Conservation (phyloP, 805 yeast genomes). For the Wickerhamomyces hampshirensis region DNA sequence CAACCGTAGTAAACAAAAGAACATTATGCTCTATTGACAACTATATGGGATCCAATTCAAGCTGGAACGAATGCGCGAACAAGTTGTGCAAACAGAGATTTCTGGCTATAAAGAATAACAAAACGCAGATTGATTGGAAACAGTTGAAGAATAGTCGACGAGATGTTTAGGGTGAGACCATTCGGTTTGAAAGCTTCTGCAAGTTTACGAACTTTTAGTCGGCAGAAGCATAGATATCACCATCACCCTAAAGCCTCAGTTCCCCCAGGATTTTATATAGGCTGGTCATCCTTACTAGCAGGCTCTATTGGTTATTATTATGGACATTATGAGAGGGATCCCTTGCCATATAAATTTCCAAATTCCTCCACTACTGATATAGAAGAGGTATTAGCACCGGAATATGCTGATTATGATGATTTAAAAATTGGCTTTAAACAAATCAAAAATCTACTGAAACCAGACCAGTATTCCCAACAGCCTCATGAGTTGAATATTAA, state of each 20-base stretch:
- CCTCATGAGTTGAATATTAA: constrained; percentile 33
- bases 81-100: too few relatives aligned
- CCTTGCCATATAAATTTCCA: constrained; percentile 15
- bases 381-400: constrained; percentile 10
- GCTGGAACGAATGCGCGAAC: too few relatives aligned
- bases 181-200: too few relatives aligned
- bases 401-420: constrained; percentile 14
- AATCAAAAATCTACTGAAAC: constrained; percentile 10
- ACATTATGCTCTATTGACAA: too few relatives aligned
- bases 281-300: not conserved
- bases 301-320: constrained; percentile 11
- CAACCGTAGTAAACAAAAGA: too few relatives aligned
- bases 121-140: too few relatives aligned
- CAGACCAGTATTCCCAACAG: constrained; percentile 25
- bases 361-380: constrained; percentile 15
- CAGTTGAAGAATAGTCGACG: too few relatives aligned
- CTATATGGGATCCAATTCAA: too few relatives aligned
- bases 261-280: not conserved
- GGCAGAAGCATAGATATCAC: not conserved
- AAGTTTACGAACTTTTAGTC: too few relatives aligned
- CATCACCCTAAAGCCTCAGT: not conserved
- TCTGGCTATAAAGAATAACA: too few relatives aligned
- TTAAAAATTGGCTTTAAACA: constrained; percentile 6
- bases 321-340: constrained; percentile 11
- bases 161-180: too few relatives aligned